Evolutionary conservation across 1,139 yeast genomes (phyloP).

Genomic region (Candida sp.): DNA sequence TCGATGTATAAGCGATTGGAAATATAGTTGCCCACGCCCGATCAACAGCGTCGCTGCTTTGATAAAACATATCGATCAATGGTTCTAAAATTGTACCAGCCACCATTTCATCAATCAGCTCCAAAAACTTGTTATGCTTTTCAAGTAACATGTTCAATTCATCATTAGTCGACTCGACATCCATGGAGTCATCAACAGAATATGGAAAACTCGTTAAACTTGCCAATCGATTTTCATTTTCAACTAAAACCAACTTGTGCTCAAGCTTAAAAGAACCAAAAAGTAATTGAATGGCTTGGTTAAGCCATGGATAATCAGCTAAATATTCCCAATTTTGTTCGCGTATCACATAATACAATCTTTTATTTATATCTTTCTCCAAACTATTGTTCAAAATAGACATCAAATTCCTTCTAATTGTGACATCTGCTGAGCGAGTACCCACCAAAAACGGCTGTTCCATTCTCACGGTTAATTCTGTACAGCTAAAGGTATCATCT

Average conservation of each 20-base stretch:
- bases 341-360: conserved; percentile 79
- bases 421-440: conserved; percentile 76
- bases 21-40: conserved; percentile 83
- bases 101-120: conserved; percentile 37
- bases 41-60: conserved; percentile 76
- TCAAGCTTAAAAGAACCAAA: conserved; percentile 71
- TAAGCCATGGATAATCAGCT: conserved; percentile 92
- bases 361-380: conserved; percentile 74
- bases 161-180: conserved; percentile 20
- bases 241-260: conserved; percentile 40
- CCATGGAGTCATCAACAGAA: conserved; percentile 22
- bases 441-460: conserved; percentile 97
- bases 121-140: conserved; percentile 52
- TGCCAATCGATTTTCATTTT: conserved; percentile 53
- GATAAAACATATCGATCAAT: conserved; percentile 76
- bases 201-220: conserved; percentile 47
- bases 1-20: conserved; percentile 72
- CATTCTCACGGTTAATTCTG: conserved; percentile 92
- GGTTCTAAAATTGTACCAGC: conserved; percentile 68
- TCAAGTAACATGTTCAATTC: conserved; percentile 34
- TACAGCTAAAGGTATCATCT: conserved; percentile 71
- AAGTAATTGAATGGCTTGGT: conserved; percentile 86
- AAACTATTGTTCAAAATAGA: conserved; percentile 73
- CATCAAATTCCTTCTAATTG: conserved; percentile 78
- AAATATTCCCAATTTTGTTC: conserved; percentile 98